Percentiles rank a stretch among this genome's conserved stretches.
Evolutionary conservation across 2,329 filamentous ascomycete genomes (phyloP).

Genomic region (Fonsecaea multimorphosa): DNA sequence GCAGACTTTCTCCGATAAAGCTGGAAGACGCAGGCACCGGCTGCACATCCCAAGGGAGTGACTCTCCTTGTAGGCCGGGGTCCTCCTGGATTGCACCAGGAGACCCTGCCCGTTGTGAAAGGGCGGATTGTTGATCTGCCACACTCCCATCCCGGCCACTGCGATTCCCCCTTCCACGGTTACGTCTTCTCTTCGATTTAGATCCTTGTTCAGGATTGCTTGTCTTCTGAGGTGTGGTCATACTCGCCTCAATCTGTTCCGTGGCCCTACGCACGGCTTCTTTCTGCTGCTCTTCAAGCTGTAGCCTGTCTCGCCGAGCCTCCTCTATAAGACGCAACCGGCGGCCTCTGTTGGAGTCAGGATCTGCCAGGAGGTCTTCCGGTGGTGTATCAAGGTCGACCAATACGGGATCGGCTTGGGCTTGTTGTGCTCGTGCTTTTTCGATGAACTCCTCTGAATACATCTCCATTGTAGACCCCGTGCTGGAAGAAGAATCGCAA

Average conservation of each 20-base stretch:
- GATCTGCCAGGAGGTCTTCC: not conserved
- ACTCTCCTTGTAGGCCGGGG: not conserved
- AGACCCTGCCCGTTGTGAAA: not conserved
- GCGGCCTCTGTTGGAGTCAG: not conserved
- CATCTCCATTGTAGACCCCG: not conserved
- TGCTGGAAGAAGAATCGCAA: not conserved
- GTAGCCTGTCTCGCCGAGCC: constrained; percentile 1
- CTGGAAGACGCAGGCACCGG: not conserved
- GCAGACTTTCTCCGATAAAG: not conserved
- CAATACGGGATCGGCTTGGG: not conserved
- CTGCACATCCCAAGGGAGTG: not conserved
- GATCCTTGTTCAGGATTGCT: not conserved
- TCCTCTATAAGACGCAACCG: not conserved
- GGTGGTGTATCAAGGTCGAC: constrained; percentile 1
- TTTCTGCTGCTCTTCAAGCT: not conserved
- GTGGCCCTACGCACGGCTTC: not conserved
- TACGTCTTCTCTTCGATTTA: not conserved
- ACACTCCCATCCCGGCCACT: not conserved
- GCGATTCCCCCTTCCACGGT: not conserved
- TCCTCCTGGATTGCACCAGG: not conserved
- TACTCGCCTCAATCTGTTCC: not conserved
- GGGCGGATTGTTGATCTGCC: not conserved
- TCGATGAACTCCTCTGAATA: not conserved
- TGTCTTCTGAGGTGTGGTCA: not conserved
- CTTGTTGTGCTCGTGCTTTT: not conserved